Conservation (phyloP, 768 basidiomycete species). For the Lentinula guzmanii region DNA sequence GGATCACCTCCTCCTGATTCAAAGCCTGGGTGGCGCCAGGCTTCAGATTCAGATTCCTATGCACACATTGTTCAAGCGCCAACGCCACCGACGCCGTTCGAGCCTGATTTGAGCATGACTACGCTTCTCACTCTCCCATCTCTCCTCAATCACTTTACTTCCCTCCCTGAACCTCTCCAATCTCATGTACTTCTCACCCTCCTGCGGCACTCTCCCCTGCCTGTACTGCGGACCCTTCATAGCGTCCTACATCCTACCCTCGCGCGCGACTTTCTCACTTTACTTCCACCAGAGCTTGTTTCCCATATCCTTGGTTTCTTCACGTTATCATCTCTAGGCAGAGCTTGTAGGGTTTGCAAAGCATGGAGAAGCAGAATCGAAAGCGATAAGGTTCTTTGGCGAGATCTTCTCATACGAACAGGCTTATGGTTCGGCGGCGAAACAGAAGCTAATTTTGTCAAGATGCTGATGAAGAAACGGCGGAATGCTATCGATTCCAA, state of each 20-base stretch:
- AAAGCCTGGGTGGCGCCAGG: not conserved
- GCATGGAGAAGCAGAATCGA: conserved; percentile 92
- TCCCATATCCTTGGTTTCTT: conserved; percentile 84
- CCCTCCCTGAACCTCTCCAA: conserved; percentile 76
- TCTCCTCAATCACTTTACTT: conserved; percentile 75
- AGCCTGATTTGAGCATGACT: conserved; percentile 77
- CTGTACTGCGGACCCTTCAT: conserved; percentile 86
- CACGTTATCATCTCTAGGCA: conserved; percentile 74
- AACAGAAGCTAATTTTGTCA: conserved; percentile 76
- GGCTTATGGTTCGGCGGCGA: conserved; percentile 88
- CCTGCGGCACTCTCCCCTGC: conserved; percentile 84
- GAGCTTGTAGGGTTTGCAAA: conserved; percentile 83
- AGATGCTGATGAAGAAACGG: conserved; percentile 60
- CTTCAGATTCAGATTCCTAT: conserved; percentile 15
- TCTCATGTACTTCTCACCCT: conserved; percentile 92
- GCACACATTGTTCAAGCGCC: not conserved
- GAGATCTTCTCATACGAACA: conserved; percentile 75
- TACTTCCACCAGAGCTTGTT: conserved; percentile 88
- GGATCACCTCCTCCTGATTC: not conserved
- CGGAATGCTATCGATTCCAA: conserved; percentile 25
- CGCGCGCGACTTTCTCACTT: conserved; percentile 89
- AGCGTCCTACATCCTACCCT: conserved; percentile 86
- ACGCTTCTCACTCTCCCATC: conserved; percentile 84
- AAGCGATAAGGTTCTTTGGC: conserved; percentile 86
- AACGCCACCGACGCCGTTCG: conserved; percentile 27